Conservation (phyloP, 306 rosid genomes). For the Sechiopsis laciniata region DNA sequence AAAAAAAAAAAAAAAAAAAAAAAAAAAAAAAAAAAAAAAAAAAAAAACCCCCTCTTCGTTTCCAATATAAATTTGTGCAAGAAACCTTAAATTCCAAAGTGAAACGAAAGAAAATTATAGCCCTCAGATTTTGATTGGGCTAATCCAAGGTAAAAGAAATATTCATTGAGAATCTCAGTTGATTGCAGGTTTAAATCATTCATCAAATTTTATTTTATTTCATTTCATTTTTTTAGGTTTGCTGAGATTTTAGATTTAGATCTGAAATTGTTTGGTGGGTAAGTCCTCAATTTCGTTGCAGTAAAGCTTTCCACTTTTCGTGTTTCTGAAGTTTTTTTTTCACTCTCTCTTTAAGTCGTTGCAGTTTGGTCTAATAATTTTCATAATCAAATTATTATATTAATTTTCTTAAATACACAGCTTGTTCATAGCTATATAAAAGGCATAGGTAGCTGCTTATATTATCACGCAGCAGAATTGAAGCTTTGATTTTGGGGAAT, state of each 20-base stretch:
- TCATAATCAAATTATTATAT: not conserved
- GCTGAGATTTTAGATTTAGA: slow-evolving; percentile 18
- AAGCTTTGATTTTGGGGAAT: not conserved
- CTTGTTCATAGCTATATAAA: not conserved
- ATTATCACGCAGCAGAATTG: not conserved
- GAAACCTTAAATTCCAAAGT: not conserved
- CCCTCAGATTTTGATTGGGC: not conserved
- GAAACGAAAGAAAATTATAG: not conserved
- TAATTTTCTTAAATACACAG: not conserved
- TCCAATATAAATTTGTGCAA: not conserved
- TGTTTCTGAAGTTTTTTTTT: slow-evolving; percentile 22
- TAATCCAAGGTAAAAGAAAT: not conserved
- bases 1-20: not conserved
- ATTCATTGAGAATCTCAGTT: not conserved
- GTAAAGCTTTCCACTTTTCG: slow-evolving; percentile 24
- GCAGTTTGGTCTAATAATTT: slow-evolving; percentile 12
- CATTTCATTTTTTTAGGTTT: not conserved
- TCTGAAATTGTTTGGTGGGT: slow-evolving; percentile 21
- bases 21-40: not conserved
- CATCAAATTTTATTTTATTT: not conserved
- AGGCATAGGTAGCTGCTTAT: not conserved
- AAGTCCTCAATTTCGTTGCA: slow-evolving; percentile 16
- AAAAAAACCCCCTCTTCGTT: no score
- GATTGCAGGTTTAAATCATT: not conserved
- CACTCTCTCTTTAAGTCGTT: not conserved